These are phyloP conservation scores for Mayamaea pseudoterrestris DNA, from an alignment of 108 stramenopile species.

Conservation along the genomic window DNA sequence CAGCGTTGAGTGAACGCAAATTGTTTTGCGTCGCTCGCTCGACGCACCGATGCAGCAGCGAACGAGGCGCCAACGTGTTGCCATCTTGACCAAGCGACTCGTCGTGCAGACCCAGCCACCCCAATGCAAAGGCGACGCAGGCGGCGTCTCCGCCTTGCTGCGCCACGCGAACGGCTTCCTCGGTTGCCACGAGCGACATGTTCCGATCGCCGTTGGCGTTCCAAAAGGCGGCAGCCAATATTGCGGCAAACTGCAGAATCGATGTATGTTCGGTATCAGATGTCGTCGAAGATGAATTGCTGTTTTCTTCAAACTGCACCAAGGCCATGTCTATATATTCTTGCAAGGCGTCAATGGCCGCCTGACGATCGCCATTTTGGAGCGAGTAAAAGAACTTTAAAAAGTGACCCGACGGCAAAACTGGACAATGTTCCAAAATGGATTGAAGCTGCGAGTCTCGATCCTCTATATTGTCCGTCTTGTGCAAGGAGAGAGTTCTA, in stretches of 20 bases:
- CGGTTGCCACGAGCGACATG: slow-evolving; percentile 67
- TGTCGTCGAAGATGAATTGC: not conserved
- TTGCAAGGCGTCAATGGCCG: not conserved
- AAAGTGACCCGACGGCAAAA: slow-evolving; percentile 74
- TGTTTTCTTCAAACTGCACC: not conserved
- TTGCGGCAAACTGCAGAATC: slow-evolving; percentile 79
- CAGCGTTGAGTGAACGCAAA: slow-evolving; percentile 20
- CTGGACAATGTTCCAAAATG: slow-evolving; percentile 29
- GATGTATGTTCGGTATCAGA: no score
- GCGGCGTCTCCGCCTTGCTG: slow-evolving; percentile 82
- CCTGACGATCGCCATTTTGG: slow-evolving; percentile 1
- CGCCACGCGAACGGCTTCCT: slow-evolving; percentile 89
- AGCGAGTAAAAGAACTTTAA: slow-evolving; percentile 59
- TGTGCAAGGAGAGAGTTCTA: no score
- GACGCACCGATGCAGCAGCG: slow-evolving; percentile 26
- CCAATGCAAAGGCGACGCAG: slow-evolving; percentile 72
- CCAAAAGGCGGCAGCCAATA: slow-evolving; percentile 64
- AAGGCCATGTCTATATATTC: no score
- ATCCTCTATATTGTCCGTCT: not conserved
- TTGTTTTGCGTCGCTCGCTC: slow-evolving; percentile 18
- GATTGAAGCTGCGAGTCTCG: not conserved
- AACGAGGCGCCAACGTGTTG: slow-evolving; percentile 2
- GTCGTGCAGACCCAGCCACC: no score
- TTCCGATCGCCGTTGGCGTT: slow-evolving; percentile 55
- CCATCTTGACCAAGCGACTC: no score